These are phyloP conservation scores for Lentinula guzmanii DNA, from an alignment of 768 basidiomycete genomes.

Conservation along the genomic window DNA sequence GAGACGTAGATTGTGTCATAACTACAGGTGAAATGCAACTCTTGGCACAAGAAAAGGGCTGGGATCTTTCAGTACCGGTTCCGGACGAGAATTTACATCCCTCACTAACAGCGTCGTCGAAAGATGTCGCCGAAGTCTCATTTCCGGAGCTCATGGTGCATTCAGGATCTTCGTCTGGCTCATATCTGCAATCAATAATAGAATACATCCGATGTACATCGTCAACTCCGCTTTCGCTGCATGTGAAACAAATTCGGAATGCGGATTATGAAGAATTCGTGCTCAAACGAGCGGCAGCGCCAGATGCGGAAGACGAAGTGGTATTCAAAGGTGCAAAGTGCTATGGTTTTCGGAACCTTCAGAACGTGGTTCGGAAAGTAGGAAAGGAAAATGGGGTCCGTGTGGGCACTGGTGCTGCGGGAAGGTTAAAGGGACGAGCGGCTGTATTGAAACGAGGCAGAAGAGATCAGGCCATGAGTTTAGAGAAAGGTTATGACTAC, in stretches of 20 bases:
- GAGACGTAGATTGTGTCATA: conserved; percentile 96
- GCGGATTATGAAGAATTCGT: conserved; percentile 76
- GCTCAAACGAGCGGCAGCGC: conserved; percentile 29
- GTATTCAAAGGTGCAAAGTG: conserved; percentile 93
- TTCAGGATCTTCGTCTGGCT: conserved; percentile 85
- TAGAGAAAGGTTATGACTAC: conserved; percentile 68
- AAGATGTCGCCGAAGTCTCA: conserved; percentile 12
- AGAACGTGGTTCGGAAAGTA: conserved; percentile 92
- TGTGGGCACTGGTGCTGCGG: conserved; percentile 66
- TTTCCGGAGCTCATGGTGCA: conserved; percentile 76
- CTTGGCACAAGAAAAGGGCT: conserved; percentile 75
- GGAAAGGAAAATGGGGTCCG: conserved; percentile 78
- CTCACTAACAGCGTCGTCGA: conserved; percentile 20
- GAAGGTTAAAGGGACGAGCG: conserved; percentile 27
- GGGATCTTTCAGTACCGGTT: conserved; percentile 64
- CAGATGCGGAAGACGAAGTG: conserved; percentile 40
- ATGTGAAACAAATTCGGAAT: conserved; percentile 56
- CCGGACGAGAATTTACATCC: conserved; percentile 32
- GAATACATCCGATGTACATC: conserved; percentile 39
- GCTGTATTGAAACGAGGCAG: conserved; percentile 22
- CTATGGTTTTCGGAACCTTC: conserved; percentile 95
- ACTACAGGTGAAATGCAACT: conserved; percentile 92
- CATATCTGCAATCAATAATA: conserved; percentile 83
- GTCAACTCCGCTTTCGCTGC: conserved; percentile 39
- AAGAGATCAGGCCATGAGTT: conserved; percentile 24